phyloP scores from a whole-genome alignment of 129 eudicot genomes.

The Flaveria ramosissima region DNA sequence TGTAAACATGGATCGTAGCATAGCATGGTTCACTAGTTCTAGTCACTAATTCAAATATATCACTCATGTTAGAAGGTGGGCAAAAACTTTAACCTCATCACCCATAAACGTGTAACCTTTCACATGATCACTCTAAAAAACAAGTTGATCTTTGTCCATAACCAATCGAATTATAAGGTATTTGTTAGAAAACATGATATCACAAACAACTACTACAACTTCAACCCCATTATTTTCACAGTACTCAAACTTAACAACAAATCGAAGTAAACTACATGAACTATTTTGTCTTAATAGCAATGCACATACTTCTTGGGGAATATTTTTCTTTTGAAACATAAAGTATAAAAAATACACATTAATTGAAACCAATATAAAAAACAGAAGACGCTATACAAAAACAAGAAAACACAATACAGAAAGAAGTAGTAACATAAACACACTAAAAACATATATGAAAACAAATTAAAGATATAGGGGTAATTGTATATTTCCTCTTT shows the following conservation, averaged over 20 bases:
- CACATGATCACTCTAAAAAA: background rate
- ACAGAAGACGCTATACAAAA: too few species aligned
- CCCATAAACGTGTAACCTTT: background rate
- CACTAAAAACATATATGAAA: too few species aligned
- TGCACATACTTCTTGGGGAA: too few species aligned
- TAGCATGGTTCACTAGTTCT: background rate
- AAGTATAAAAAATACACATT: too few species aligned
- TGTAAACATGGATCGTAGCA: background rate
- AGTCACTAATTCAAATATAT: background rate
- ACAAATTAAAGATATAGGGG: too few species aligned
- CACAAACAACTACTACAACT: background rate
- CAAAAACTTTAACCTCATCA: background rate
- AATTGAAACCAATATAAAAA: too few species aligned
- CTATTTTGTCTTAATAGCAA: too few species aligned
- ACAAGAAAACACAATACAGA: too few species aligned
- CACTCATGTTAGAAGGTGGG: background rate
- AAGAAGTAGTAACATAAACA: too few species aligned
- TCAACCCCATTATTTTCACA: background rate
- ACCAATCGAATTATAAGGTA: background rate
- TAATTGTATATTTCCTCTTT: too few species aligned
- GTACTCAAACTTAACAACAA: background rate
- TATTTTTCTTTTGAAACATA: too few species aligned
- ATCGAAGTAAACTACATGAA: too few species aligned
- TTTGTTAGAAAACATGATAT: background rate
- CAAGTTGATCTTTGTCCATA: background rate